Conservation (phyloP, 306 rosid genomes). For the Rosa lucieae region DNA sequence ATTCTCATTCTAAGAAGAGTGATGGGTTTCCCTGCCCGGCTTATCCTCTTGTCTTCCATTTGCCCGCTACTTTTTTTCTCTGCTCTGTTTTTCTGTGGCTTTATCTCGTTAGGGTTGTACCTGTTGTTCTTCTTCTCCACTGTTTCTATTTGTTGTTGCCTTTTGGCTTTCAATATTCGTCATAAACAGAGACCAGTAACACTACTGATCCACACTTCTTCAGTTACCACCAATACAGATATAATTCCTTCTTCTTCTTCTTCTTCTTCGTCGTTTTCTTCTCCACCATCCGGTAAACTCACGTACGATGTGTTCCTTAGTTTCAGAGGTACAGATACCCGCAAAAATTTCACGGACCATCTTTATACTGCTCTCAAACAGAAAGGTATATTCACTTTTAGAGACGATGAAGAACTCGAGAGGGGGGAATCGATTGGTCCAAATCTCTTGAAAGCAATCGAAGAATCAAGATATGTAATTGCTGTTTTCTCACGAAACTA, state of each 20-base stretch:
- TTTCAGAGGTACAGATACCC: not conserved
- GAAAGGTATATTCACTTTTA: not conserved
- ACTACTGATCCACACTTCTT: not conserved
- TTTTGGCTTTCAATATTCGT: not conserved
- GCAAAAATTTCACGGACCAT: not conserved
- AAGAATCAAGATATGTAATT: not conserved
- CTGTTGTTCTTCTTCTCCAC: too few relatives aligned
- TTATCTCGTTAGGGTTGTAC: not conserved
- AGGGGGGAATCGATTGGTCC: too few relatives aligned
- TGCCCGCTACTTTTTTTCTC: not conserved
- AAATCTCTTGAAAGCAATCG: not conserved
- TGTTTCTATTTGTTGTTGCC: not conserved
- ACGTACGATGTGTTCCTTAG: constrained; percentile 6
- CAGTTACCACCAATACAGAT: not conserved
- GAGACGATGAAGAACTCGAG: not conserved
- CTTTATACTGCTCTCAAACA: not conserved
- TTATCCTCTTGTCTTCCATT: not conserved
- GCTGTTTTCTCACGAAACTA: not conserved
- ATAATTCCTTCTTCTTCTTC: not conserved
- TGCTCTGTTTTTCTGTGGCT: not conserved
- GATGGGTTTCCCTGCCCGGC: not conserved
- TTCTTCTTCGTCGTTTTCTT: not conserved
- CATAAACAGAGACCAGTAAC: not conserved
- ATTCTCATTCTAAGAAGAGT: not conserved
- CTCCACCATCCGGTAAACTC: not conserved